Base-by-base conservation (phyloP, 495 filamentous ascomycete species). In the Penicillium herquei region DNA sequence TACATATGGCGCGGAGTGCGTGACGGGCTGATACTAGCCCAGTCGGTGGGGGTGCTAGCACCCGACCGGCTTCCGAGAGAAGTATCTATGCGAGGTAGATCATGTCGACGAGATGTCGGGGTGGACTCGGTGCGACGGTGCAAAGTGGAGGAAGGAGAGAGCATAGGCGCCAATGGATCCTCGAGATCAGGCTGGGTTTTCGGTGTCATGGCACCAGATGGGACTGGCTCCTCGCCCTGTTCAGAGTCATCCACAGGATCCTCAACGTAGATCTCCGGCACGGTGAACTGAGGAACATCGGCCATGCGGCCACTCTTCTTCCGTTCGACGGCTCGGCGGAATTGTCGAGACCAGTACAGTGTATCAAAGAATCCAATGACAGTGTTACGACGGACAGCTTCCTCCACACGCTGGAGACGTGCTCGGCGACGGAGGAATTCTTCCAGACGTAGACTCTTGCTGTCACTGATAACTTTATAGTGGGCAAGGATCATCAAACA, bases 381-480 rank as follows among this genome's bases (percentile, higher is more conserved):
- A 31, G 90, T 83, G 51, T 91, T 89, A 40, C 94, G 84, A 39
- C 88, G 87, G 49, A 98, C 90, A 57, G 91, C 91, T 69, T 99
- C 92, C 66, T 99, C 90, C n/a, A 99, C 94, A 47, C 92, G 87
- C 66, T 96, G 91, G 13, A 99, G 79, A 30, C 93, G 85, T 35
- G 91, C 87, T 17, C 92, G 88, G 17, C 94, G 91, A 41, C 92
- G 89, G 21, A 99, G 78, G 74, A 94, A 99, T 65, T 99, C 94
- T 64, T 99, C 92, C 3, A 99, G 83, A 34, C 84, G 84, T 61
- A 99, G 71, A 72, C 90, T 94, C 78, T 97, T 97, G 77, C 85
- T 97, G 76, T 99, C 94, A 57, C 85, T 96, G 66, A 99, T 99
- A 65, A 99, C 91, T 57, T 99, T 99, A 79, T 98, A 94, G 72